phyloP scores from a whole-genome alignment of 2,329 filamentous ascomycete species.

The Hymenoscyphus occultus region DNA sequence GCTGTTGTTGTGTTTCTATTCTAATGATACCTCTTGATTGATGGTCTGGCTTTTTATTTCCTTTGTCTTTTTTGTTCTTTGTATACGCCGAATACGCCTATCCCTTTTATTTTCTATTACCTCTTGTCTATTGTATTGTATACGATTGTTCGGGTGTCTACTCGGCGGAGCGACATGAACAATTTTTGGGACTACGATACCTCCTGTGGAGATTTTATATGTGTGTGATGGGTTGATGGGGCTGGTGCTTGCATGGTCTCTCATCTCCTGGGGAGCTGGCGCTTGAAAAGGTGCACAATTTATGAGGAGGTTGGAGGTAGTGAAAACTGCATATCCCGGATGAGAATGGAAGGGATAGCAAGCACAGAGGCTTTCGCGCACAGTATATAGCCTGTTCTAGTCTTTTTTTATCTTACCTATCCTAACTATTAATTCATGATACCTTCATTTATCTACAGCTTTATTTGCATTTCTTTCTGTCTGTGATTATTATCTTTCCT shows the following conservation, averaged over 20 bases:
- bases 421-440: slow-evolving; percentile 2
- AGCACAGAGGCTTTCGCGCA: neutral
- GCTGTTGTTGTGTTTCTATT: slow-evolving; percentile 11
- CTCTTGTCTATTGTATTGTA: slow-evolving; percentile 7
- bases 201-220: slow-evolving; percentile 9
- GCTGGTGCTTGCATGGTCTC: neutral
- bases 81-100: neutral
- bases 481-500: neutral
- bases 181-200: slow-evolving; percentile 2
- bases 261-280: neutral
- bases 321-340: neutral
- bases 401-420: neutral
- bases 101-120: slow-evolving; percentile 6
- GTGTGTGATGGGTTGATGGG: slow-evolving; percentile 1
- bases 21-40: slow-evolving; percentile 18
- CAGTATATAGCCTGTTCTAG: neutral
- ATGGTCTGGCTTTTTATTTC: slow-evolving; percentile 11
- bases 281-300: neutral
- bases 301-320: neutral
- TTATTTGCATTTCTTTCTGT: neutral
- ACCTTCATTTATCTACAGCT: neutral
- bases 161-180: slow-evolving; percentile 7
- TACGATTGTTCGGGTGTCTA: neutral
- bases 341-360: neutral
- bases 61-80: neutral